A percentile compares a stretch with the other conserved stretches of the same genome.
These are phyloP conservation scores for Ilyonectria mors-panacis DNA, from an alignment of 2,329 filamentous ascomycete genomes.

Conservation along the genomic window DNA sequence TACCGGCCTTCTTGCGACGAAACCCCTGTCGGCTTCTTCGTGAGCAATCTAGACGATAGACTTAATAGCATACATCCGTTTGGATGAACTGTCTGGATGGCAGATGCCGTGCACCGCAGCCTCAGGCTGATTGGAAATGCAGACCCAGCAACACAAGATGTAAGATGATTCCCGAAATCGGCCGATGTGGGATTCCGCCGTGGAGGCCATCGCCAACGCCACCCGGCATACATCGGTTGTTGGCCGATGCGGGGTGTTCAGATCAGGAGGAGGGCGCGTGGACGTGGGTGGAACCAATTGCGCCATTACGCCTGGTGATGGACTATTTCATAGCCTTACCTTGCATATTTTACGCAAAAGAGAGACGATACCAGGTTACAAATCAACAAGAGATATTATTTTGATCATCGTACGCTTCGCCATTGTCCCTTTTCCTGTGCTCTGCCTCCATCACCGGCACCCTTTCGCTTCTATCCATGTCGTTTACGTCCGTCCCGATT, in stretches of 20 bases:
- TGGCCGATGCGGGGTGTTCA: conserved; percentile 33
- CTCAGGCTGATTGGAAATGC: conserved; percentile 11
- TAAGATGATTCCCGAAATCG: conserved; percentile 19
- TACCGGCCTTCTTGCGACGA: conserved; percentile 71
- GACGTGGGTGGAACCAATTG: conserved; percentile 50
- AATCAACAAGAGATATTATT: conserved; percentile 28
- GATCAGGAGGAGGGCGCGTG: conserved; percentile 21
- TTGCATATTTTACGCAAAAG: conserved; percentile 25
- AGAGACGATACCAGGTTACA: conserved; percentile 42
- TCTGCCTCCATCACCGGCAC: not conserved
- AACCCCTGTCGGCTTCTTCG: conserved; percentile 57
- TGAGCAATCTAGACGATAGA: conserved; percentile 37
- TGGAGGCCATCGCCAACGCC: conserved; percentile 40
- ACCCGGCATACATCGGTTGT: conserved; percentile 39
- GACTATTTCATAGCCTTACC: conserved; percentile 30
- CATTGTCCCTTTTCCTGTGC: not conserved
- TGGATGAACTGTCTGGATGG: not conserved
- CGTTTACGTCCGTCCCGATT: conserved; percentile 83
- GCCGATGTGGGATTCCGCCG: conserved; percentile 22
- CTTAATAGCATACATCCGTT: conserved; percentile 22
- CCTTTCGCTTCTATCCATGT: conserved; percentile 61
- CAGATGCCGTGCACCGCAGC: not conserved
- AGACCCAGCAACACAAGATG: conserved; percentile 12
- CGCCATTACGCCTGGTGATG: conserved; percentile 52
- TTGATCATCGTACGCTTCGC: not conserved